Evolutionary conservation across 2,329 filamentous ascomycete genomes (phyloP), one percentile per base, ranked within the genome.

Genomic region (Epichloe elymi): DNA sequence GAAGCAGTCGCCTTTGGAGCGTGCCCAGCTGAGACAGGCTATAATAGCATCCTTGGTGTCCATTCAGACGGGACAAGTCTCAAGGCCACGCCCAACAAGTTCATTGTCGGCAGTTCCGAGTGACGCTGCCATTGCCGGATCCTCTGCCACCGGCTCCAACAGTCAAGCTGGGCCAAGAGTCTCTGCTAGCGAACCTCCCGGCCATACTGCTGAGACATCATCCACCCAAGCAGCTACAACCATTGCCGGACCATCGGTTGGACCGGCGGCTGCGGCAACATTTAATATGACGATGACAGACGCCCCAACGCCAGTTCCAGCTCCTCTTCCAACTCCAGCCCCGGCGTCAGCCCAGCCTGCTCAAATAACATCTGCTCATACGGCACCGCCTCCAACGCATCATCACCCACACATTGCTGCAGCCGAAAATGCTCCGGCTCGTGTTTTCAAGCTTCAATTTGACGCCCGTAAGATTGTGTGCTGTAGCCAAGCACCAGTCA

Each of bases 381-480:
- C 20, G 15, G 35, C 39, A 12, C 35, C 48, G 10, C 41, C 37
- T 3, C n/a, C 42, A 6, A 50, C 53, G 3, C 57, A 57, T 12
- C 61, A 71, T 40, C 71, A 76, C 50, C 72, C 71, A 3, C 74
- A 75, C 54, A 71, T 75, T 10, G 61, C 65, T 1, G 63, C 67
- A 38, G 63, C 68, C 7, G 75, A 79, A 55, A 67, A 70, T 35
- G 73, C 70, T 50, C 70, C 74, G 11, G 72, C 74, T 7, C 70
- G 93, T 23, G 86, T 98, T 3, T 98, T 97, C 74, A 98, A 98
- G 68, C 74, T 97, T 37, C 93, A 98, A 65, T 98, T 96, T 59
- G 93, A 98, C 63, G 87, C 89, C 1, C 79, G 89, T 20, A 83
- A 90, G 59, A 94, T 98, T 58, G 85, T 98, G 50, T 96, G 90